Base-by-base conservation (phyloP, 2,329 filamentous ascomycete genomes). In the Aureobasidium leucospermi region DNA sequence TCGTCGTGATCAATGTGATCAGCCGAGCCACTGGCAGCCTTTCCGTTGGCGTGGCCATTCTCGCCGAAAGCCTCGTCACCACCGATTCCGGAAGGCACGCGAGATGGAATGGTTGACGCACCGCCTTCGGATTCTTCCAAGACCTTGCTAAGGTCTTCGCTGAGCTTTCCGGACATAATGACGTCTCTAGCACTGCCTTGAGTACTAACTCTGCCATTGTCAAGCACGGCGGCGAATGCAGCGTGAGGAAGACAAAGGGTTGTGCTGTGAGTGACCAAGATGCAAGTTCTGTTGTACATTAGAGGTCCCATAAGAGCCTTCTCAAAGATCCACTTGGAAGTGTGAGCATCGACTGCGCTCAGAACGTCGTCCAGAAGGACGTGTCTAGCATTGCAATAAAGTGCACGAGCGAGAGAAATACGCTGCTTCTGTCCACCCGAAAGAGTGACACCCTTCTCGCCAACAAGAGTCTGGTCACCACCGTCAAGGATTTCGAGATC, bases 401-500 rank as follows among this genome's bases (percentile, higher is more conserved):
- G 81, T 1, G 94, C 94, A 65, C 94, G 86, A n/a, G 94, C 94
- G 46, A 99, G 81, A 13, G 93, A 96, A 55, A 99, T 97, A 61
- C 94, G 87, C 74, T 99, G 94, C 75, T 97, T 97, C 75, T 99
- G 94, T 6, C 94, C 94, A 64, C 94, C 94, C 6, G 94, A 99
- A 13, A 99, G 83, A 15, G 93, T 93, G 63, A 99, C 96, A 36
- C 94, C 94, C 75, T 97, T 99, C 71, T 99, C 94, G 55, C 94
- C 94, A 34, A 99, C 94, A 23, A 96, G 77, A 0, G 94, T 97
- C 73, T 95, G 85, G 70, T 99, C 94, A 42, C 94, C 94, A 62
- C 87, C 85, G 71, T 96, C 92, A 1, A 99, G 83, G 43, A 97
- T 96, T 64, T 96, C 85, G 13, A 99, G 80, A 71, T 99, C 94